phyloP scores from a whole-genome alignment of 129 eudicot species.

The Helichrysum umbraculigerum region DNA sequence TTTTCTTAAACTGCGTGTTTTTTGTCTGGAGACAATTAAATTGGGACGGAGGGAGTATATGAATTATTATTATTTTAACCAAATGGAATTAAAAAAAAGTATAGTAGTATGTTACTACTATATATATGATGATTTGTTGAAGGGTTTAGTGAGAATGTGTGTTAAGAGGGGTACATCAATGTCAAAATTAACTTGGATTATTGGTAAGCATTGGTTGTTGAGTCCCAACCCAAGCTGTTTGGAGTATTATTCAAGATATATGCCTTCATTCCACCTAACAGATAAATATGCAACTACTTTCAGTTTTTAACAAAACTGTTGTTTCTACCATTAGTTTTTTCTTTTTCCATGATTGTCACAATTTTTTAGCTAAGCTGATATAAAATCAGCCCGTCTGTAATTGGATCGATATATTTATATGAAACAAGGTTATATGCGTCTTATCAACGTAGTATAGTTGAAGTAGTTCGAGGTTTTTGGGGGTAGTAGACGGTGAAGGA shows the following conservation, averaged over 20 bases:
- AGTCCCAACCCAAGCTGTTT: constrained; percentile 36
- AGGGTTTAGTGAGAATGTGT: constrained; percentile 18
- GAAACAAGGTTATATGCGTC: too few relatives aligned
- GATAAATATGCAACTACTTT: constrained; percentile 12
- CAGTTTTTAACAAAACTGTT: not conserved
- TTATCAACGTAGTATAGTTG: too few relatives aligned
- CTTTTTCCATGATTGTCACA: too few relatives aligned
- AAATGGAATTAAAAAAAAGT: not conserved
- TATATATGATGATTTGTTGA: not conserved
- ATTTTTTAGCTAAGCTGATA: too few relatives aligned
- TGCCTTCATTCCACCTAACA: constrained; percentile 42
- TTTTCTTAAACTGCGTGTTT: too few relatives aligned
- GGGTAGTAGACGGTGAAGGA: too few relatives aligned
- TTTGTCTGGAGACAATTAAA: too few relatives aligned
- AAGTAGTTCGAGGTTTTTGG: too few relatives aligned
- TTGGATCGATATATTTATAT: too few relatives aligned
- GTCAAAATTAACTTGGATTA: constrained; percentile 28
- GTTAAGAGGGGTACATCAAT: constrained; percentile 35
- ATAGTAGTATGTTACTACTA: not conserved
- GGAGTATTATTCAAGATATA: constrained; percentile 34
- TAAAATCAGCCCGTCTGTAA: too few relatives aligned
- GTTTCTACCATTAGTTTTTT: not conserved
- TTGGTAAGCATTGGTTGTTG: constrained; percentile 41
- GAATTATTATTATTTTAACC: too few relatives aligned
- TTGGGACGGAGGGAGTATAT: too few relatives aligned